Percentiles rank a stretch among this genome's conserved stretches.
These are phyloP conservation scores for Porodaedalea pini DNA, from an alignment of 1,284 basidiomycete species.

Conservation along the genomic window DNA sequence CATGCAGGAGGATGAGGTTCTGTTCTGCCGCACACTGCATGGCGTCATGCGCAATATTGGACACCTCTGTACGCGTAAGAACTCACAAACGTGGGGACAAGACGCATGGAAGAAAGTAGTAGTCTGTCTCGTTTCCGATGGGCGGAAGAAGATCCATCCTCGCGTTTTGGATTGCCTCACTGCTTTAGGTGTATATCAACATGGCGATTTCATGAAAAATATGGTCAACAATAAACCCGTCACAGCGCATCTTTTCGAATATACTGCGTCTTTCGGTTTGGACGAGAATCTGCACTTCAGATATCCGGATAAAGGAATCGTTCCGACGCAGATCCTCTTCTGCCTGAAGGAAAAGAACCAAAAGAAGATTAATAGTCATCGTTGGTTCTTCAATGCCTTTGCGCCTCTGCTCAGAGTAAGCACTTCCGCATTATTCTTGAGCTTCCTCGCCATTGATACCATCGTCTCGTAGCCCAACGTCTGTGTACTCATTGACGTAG, in stretches of 20 bases:
- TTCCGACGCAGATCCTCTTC: conserved; percentile 90
- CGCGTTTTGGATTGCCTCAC: conserved; percentile 92
- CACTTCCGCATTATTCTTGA: conserved; percentile 11
- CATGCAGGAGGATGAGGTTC: conserved; percentile 84
- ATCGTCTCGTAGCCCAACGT: conserved; percentile 67
- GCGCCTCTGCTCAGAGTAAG: conserved; percentile 65
- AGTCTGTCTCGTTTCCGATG: conserved; percentile 94
- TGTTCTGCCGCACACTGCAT: conserved; percentile 93
- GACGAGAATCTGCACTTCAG: conserved; percentile 89
- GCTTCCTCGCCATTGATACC: conserved; percentile 5
- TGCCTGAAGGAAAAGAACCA: conserved; percentile 94
- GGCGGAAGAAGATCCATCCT: conserved; percentile 88
- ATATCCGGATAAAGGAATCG: conserved; percentile 93
- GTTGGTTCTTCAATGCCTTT: conserved; percentile 96
- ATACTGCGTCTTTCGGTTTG: conserved; percentile 88
- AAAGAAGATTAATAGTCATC: conserved; percentile 95
- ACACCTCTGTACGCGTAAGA: conserved; percentile 89
- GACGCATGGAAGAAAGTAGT: conserved; percentile 99
- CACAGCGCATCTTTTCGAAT: conserved; percentile 93
- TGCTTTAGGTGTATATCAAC: conserved; percentile 75
- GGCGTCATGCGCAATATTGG: conserved; percentile 93
- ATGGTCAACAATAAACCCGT: conserved; percentile 85
- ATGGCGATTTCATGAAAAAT: conserved; percentile 85
- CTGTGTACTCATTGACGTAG: conserved; percentile 89
- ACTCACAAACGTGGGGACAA: conserved; percentile 92